These are phyloP conservation scores for Theileria parva DNA, from an alignment of 169 alveolate genomes.

Conservation along the genomic window DNA sequence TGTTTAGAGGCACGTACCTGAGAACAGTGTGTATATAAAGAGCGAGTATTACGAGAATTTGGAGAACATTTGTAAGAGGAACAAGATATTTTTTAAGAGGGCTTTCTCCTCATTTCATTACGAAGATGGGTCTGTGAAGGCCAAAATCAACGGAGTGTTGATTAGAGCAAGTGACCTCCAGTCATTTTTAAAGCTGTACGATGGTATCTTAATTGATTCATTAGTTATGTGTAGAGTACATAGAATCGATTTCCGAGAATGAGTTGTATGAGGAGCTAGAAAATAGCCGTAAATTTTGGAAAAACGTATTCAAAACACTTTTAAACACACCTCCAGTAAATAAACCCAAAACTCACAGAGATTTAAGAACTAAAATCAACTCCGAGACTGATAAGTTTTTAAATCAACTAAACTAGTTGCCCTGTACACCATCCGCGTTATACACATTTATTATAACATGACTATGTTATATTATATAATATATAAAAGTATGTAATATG, in stretches of 20 bases:
- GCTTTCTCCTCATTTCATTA: conserved; percentile 44
- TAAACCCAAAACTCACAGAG: neutral
- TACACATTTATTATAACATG: neutral
- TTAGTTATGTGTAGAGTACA: neutral
- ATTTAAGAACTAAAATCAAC: neutral
- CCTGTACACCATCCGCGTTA: neutral
- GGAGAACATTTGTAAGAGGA: conserved; percentile 7
- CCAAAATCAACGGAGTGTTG: conserved; percentile 57
- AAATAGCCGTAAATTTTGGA: conserved; percentile 23
- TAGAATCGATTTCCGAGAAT: neutral
- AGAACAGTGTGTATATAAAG: conserved; percentile 38
- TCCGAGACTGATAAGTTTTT: neutral
- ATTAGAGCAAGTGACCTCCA: conserved; percentile 8
- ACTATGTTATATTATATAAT: neutral
- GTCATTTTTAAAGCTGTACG: conserved; percentile 22
- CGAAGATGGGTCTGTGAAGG: conserved; percentile 13
- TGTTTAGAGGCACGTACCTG: conserved; percentile 34
- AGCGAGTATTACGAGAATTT: conserved; percentile 23
- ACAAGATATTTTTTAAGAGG: conserved; percentile 21
- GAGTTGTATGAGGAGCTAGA: neutral
- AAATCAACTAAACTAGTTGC: neutral
- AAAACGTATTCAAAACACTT: conserved; percentile 32
- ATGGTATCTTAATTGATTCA: conserved; percentile 15
- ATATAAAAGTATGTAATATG: neutral
- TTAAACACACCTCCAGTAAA: conserved; percentile 30